A percentile compares a stretch with the other conserved stretches of the same genome.
Evolutionary conservation across 768 basidiomycete genomes (phyloP).

Genomic region (Mycena alexandri): DNA sequence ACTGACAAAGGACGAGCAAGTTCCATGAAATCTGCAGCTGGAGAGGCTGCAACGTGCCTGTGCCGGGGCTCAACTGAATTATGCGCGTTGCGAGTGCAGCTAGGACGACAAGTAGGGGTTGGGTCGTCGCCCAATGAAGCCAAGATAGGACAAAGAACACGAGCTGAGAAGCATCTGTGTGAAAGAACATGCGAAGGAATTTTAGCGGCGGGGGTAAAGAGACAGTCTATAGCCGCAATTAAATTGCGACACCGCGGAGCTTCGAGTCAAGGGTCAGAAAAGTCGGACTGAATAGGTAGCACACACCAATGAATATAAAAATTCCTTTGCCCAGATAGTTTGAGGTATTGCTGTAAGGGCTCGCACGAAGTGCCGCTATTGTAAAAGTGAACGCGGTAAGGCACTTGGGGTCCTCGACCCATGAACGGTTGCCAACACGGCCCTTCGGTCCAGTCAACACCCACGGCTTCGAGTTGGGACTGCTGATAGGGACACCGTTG

Average conservation of each 20-base stretch:
- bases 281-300: neutral
- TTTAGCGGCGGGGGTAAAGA: neutral
- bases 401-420: conserved; percentile 10
- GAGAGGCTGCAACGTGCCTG: neutral
- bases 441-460: neutral
- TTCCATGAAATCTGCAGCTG: neutral
- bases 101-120: neutral
- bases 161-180: conserved; percentile 7
- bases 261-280: too few species aligned
- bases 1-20: neutral
- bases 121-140: neutral
- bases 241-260: neutral
- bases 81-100: neutral
- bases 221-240: conserved; percentile 5
- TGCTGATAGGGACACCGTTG: neutral
- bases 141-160: conserved; percentile 7
- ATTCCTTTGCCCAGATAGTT: conserved; percentile 1
- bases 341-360: conserved; percentile 2
- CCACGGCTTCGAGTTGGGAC: neutral
- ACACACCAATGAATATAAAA: conserved; percentile 1
- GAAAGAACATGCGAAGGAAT: neutral
- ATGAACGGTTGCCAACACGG: conserved; percentile 4
- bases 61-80: neutral
- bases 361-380: neutral
- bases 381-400: conserved; percentile 9